A percentile compares a stretch with the other conserved stretches of the same genome.
These are phyloP conservation scores for Gymnopilus junonius DNA, from an alignment of 768 basidiomycete species.

Conservation along the genomic window DNA sequence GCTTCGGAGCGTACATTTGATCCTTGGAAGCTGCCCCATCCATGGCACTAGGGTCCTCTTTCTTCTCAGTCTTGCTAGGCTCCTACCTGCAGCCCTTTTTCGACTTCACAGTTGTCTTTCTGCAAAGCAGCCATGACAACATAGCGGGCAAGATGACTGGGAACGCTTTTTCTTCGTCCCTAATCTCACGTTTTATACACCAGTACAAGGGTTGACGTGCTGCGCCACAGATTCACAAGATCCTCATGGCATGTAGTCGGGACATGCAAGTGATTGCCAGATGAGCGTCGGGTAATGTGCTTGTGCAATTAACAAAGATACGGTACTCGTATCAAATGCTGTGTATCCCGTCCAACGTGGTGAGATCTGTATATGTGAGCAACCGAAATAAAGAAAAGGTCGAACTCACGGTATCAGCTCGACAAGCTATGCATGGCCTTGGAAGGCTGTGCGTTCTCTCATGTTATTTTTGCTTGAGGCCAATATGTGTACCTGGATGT, in stretches of 20 bases:
- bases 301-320: neutral
- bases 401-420: neutral
- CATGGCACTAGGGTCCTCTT: neutral
- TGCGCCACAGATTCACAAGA: neutral
- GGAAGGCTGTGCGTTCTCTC: too few relatives aligned
- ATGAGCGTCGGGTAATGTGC: neutral
- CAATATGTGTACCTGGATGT: too few relatives aligned
- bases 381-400: neutral
- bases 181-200: neutral
- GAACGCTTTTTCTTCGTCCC: neutral
- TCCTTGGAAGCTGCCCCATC: neutral
- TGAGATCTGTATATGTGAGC: too few relatives aligned
- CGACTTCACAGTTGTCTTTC: too few relatives aligned
- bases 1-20: conserved; percentile 10
- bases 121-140: neutral
- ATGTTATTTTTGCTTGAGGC: too few relatives aligned
- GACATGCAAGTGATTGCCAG: neutral
- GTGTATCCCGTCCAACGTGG: neutral
- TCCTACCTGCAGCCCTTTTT: neutral
- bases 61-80: neutral
- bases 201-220: neutral
- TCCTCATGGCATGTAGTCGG: neutral
- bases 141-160: neutral
- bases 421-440: neutral
- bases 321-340: neutral